phyloP scores from a whole-genome alignment of 768 basidiomycete genomes.

The Hygrophorus russula region DNA sequence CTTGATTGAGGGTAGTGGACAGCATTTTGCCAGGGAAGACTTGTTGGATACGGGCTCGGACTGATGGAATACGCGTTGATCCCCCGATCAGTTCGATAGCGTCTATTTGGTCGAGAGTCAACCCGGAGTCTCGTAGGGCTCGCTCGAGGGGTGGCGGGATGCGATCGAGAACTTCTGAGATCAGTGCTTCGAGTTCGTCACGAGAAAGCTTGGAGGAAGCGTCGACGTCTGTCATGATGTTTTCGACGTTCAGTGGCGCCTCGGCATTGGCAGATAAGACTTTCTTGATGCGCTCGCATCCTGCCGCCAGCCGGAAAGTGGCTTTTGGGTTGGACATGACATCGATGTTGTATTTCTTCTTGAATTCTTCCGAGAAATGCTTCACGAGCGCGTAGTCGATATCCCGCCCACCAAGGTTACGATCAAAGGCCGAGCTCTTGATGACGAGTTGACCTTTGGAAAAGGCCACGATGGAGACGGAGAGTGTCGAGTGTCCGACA shows the following conservation, averaged over 20 bases:
- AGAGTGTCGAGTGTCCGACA: constrained; percentile 86
- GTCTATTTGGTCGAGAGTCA: constrained; percentile 79
- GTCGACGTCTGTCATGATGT: constrained; percentile 93
- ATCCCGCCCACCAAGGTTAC: constrained; percentile 91
- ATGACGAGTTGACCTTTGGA: constrained; percentile 87
- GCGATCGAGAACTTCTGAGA: constrained; percentile 63
- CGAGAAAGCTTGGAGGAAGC: constrained; percentile 78
- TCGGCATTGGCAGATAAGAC: constrained; percentile 89
- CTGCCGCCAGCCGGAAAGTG: constrained; percentile 76
- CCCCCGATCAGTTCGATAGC: constrained; percentile 92
- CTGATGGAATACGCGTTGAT: constrained; percentile 83
- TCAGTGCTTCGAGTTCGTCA: constrained; percentile 74
- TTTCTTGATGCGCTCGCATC: constrained; percentile 94
- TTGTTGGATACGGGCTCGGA: constrained; percentile 77
- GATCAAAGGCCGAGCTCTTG: constrained; percentile 84
- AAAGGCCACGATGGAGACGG: constrained; percentile 83
- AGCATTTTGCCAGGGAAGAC: constrained; percentile 79
- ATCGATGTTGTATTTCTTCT: constrained; percentile 96
- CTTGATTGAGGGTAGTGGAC: constrained; percentile 91
- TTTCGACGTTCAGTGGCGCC: constrained; percentile 86
- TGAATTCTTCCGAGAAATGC: constrained; percentile 89
- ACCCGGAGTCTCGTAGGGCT: constrained; percentile 71
- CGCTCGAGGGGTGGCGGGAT: constrained; percentile 66
- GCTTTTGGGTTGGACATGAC: constrained; percentile 88
- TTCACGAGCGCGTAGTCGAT: constrained; percentile 86